Base-by-base conservation (phyloP, 257 asterid genomes). In the Rehmannia glutinosa region DNA sequence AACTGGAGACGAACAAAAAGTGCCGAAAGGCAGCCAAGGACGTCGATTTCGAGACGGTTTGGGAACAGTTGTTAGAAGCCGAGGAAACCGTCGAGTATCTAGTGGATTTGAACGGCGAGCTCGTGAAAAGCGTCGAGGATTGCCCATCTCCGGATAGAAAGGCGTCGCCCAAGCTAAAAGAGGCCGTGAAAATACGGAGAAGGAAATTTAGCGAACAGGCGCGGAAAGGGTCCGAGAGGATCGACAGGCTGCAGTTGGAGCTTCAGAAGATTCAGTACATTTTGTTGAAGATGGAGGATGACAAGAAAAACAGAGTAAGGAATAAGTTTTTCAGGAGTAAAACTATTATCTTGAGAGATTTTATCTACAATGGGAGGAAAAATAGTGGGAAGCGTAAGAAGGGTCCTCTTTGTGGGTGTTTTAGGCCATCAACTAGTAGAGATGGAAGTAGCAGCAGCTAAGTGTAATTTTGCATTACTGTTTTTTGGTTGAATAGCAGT, bases 61-160 rank as follows among this genome's bases (percentile, higher is more conserved):
- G 81, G 27, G 95, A 93, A 42, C 96, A 93, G 92, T 23, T 93
- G n/a, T 69, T 75, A 23, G 97, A 93, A 76, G 96, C 94, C 1
- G 96, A 93, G 70, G 96, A 86, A 76, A 84, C 91, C 0, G 82
- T 90, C 1, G 62, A 64, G 11, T 73, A 82, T 74, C 73, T 93
- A 23, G 84, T 77, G 69, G 89, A 88, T 50, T 71, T 86, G 74
- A 93, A 93, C 17, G 74, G 85, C 10, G 76, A 83, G 46, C 71
- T 90, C 32, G 78, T 81, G 62, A 85, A 71, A 72, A 83, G 56
- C 50, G 67, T 82, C 6, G 91, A 86, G 74, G 94, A 80, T 24
- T 75, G 86, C 20, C 76, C 81, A 0, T 62, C 95, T 2, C 79
- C 89, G 4, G 75, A 78, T 1, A 76, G 73, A 35, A 84, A 76